These are phyloP conservation scores for Phycomyces nitens DNA, from an alignment of 192 early-diverging fungal genomes.

Conservation along the genomic window DNA sequence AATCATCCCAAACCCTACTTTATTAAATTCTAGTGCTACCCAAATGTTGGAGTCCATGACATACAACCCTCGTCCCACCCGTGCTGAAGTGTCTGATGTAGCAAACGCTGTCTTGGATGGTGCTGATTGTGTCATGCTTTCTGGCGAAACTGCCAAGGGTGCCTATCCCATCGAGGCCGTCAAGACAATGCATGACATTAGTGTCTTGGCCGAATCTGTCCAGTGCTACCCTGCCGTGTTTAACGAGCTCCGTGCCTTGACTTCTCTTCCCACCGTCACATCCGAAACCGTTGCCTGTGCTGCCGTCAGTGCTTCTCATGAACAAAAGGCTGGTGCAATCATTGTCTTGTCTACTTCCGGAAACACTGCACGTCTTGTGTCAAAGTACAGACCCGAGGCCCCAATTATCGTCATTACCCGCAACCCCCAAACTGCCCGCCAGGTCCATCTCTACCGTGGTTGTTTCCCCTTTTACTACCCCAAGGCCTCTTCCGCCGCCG, in stretches of 20 bases:
- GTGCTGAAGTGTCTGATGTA: slow-evolving; percentile 97
- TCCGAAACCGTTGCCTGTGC: slow-evolving; percentile 92
- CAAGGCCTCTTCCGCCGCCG: slow-evolving; percentile 28
- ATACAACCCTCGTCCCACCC: slow-evolving; percentile 94
- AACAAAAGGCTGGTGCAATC: slow-evolving; percentile 82
- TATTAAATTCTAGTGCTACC: slow-evolving; percentile 62
- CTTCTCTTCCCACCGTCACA: slow-evolving; percentile 71
- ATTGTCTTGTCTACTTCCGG: slow-evolving; percentile 91
- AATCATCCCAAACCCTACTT: too few relatives aligned
- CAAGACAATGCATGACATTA: slow-evolving; percentile 91
- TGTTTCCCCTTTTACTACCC: slow-evolving; percentile 79
- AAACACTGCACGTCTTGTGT: slow-evolving; percentile 81
- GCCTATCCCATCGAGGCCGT: slow-evolving; percentile 88
- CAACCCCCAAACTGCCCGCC: slow-evolving; percentile 65
- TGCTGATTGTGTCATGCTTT: slow-evolving; percentile 98
- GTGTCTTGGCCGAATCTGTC: slow-evolving; percentile 87
- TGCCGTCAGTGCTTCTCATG: slow-evolving; percentile 79
- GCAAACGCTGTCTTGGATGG: slow-evolving; percentile 98
- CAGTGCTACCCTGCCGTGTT: slow-evolving; percentile 94
- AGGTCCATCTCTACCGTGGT: slow-evolving; percentile 75
- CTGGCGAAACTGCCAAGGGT: slow-evolving; percentile 97
- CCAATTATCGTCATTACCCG: slow-evolving; percentile 93
- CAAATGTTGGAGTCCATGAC: slow-evolving; percentile 99
- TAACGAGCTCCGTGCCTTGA: slow-evolving; percentile 78
- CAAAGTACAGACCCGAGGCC: slow-evolving; percentile 91